phyloP scores from a whole-genome alignment of 371 early-diverging fungal species.

The Sanchytrium tribonematis region DNA sequence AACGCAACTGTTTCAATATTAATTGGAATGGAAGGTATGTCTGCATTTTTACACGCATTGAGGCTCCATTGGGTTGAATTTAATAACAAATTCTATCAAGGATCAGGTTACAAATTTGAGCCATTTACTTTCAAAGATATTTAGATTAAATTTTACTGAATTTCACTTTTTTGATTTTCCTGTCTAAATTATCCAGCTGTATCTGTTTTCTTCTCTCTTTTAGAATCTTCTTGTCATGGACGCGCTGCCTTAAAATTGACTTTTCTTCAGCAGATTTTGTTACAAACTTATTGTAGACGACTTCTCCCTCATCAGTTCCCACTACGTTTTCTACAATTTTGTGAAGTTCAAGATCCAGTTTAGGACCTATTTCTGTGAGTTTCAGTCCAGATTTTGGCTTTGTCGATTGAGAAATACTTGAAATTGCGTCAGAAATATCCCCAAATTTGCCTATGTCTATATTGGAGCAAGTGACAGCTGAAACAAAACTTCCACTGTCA shows the following conservation, averaged over 20 bases:
- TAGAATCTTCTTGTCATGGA: neutral
- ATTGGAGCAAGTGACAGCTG: neutral
- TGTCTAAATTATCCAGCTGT: neutral
- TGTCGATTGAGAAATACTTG: neutral
- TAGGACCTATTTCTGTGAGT: neutral
- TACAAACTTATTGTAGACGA: neutral
- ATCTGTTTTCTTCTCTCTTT: neutral
- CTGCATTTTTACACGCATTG: constrained; percentile 92
- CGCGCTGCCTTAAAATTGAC: neutral
- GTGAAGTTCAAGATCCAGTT: neutral
- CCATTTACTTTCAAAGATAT: constrained; percentile 47
- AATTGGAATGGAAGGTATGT: constrained; percentile 90
- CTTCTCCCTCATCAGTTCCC: neutral
- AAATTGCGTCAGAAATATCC: neutral
- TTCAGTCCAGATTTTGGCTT: neutral
- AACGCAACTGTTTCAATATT: constrained; percentile 54
- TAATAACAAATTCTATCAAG: constrained; percentile 88
- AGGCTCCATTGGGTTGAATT: constrained; percentile 99
- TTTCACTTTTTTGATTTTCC: neutral
- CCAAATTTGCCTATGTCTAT: neutral
- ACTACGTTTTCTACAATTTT: neutral
- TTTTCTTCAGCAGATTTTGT: neutral
- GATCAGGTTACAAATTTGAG: constrained; percentile 45
- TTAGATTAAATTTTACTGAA: neutral
- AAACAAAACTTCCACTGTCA: neutral